A percentile compares a stretch with the other conserved stretches of the same genome.
Evolutionary conservation across 1,139 yeast species (phyloP).

Genomic region (Scheffersomyces quercinus): DNA sequence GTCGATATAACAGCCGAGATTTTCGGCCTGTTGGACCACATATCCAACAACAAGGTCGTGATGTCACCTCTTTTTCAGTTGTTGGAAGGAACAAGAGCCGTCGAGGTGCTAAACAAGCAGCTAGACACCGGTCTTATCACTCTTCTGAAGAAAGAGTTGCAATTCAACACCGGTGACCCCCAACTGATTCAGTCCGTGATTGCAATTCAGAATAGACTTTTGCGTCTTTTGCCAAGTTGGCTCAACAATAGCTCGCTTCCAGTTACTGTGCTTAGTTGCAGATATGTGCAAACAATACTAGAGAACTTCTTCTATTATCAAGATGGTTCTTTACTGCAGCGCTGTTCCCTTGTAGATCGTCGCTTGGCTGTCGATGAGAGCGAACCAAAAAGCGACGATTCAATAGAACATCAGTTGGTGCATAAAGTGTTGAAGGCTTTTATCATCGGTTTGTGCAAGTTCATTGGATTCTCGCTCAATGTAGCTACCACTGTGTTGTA

Average conservation of each 20-base stretch:
- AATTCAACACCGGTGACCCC: constrained; percentile 36
- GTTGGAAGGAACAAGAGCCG: constrained; percentile 73
- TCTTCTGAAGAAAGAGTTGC: constrained; percentile 38
- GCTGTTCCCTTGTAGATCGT: background rate
- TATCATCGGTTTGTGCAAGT: constrained; percentile 51
- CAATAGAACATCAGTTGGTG: constrained; percentile 28
- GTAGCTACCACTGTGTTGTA: constrained; percentile 63
- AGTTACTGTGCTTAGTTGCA: constrained; percentile 63
- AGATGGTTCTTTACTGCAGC: background rate
- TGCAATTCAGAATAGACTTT: constrained; percentile 44
- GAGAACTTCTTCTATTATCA: constrained; percentile 30
- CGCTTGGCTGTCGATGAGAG: background rate
- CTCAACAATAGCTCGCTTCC: constrained; percentile 60
- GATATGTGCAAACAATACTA: constrained; percentile 60
- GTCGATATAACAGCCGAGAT: constrained; percentile 49
- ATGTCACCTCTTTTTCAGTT: constrained; percentile 57
- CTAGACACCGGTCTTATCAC: constrained; percentile 63
- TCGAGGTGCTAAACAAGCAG: constrained; percentile 61
- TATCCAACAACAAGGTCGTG: constrained; percentile 46
- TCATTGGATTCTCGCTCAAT: constrained; percentile 48
- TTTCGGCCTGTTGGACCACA: constrained; percentile 26
- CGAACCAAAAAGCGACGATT: background rate
- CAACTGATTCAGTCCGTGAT: constrained; percentile 38
- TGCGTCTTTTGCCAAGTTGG: constrained; percentile 58
- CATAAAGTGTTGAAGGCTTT: constrained; percentile 51